A percentile compares a stretch with the other conserved stretches of the same genome.
These are phyloP conservation scores for Mycena metata DNA, from an alignment of 768 basidiomycete species.

Conservation along the genomic window DNA sequence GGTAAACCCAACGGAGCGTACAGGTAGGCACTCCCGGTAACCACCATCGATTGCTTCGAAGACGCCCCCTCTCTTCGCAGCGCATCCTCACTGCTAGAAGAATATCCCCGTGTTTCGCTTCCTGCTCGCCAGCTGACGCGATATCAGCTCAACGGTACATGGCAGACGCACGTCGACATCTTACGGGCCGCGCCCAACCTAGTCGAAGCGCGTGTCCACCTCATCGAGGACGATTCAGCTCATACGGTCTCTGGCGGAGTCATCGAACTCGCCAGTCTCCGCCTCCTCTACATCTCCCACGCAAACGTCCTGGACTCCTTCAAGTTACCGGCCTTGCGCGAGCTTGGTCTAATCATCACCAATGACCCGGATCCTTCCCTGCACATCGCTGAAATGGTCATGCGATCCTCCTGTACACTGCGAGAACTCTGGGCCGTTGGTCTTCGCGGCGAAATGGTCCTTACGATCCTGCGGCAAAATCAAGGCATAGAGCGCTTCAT, in stretches of 20 bases:
- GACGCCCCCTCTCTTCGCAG: not conserved
- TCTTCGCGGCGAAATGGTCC: not conserved
- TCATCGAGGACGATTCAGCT: not conserved
- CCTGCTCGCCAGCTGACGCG: slow-evolving; percentile 9
- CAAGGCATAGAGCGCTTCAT: not conserved
- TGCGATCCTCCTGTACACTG: not conserved
- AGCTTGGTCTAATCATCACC: too few relatives aligned
- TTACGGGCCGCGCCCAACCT: not conserved
- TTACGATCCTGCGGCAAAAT: not conserved
- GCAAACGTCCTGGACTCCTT: slow-evolving; percentile 3
- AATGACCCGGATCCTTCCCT: too few relatives aligned
- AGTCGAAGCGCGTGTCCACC: not conserved
- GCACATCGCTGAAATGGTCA: too few relatives aligned
- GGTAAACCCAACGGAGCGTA: not conserved
- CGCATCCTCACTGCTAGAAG: not conserved
- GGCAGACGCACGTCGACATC: not conserved
- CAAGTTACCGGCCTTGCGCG: not conserved
- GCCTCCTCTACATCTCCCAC: not conserved
- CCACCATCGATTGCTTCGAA: not conserved
- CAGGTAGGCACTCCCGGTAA: too few relatives aligned
- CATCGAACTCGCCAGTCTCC: not conserved
- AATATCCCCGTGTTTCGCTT: not conserved
- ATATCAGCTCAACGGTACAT: not conserved
- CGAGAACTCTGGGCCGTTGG: not conserved
- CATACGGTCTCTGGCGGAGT: not conserved